Evolutionary conservation across 2,329 filamentous ascomycete genomes (phyloP), one percentile per base, ranked within the genome.

Genomic region (Fusarium sp.): DNA sequence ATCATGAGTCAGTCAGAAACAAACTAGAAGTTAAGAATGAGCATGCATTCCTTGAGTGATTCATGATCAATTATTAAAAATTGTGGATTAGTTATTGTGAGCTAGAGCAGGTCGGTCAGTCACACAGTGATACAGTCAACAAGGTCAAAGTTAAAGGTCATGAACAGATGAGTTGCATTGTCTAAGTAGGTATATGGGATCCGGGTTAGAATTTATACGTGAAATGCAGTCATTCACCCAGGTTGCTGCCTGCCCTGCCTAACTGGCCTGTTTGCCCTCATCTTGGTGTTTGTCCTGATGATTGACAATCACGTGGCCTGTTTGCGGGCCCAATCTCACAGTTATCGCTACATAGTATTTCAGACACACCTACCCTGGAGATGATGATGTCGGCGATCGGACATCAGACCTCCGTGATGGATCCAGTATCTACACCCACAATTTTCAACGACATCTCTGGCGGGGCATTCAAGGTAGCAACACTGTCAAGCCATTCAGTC

Each of bases 361-460:
- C n/a, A 23, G 10, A 33, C 23, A 19, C 5, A 15, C 37, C 28
- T 71, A 12, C 35, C 42, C 72, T 74, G 38, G 47, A 70, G 42
- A 25, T 1, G 4, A 7, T 9, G 16, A 3, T 25, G 50, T 72
- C 75, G 75, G 75, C n/a, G 42, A 40, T 77, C 77, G 76, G 76
- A 28, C n/a, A 11, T 64, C 58, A 47, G 56, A 72, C 37, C 49
- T 58, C 64, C 60, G 66, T 68, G 50, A 61, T 58, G 57, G 73
- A 60, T 53, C 53, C 25, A 23, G 11, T 47, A 38, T 33, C 33
- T 40, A 60, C 71, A 64, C 75, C 75, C 76, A 76, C 73, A 77
- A 77, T 74, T 77, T 75, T 69, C 74, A 77, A 78, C 77, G 61
- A 76, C 72, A 66, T 62, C 61, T 53, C 54, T 77, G 52, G 76